Evolutionary conservation across 2,329 filamentous ascomycete genomes (phyloP), one percentile per base, ranked within the genome.

Genomic region (Orbilia brochopaga): DNA sequence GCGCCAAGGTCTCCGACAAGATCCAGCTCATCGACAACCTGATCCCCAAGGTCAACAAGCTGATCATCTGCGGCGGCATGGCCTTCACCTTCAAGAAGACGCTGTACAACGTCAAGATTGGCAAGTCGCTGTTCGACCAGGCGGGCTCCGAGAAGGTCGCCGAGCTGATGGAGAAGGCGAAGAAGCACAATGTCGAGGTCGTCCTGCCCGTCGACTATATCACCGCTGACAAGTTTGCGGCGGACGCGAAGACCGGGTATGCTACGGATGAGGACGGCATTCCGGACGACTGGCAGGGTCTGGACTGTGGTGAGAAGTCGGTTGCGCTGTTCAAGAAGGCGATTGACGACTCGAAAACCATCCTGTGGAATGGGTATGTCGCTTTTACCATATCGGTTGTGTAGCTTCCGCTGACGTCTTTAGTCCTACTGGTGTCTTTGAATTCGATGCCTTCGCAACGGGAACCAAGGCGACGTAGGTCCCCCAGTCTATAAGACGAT

Each of bases 71-170:
- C 81, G 94, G 94, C 79, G 94, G 87, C 78, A 99, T 99, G 94
- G 92, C 94, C 74, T 99, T 97, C 84, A 99, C 94, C 78, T 99
- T 99, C 87, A 97, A 97, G 87, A 99, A 99, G 87, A 93, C 91
- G n/a, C 86, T 97, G 65, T 87, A 97, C 82, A 85, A 86, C 79
- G 88, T 97, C 78, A 86, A 88, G 81, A 99, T 99, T 76, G 94
- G 94, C 73, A 88, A 88, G 83, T 94, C 84, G 58, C 86, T 99
- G 78, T 99, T 96, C 80, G 94, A 99, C 78, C 91, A 97, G 84
- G 89, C 89, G 58, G 94, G 94, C 77, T 86, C 89, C 84, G 91
- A 97, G 87, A 97, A 90, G 46, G 93, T 97, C 69, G 87, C 85
- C 74, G 84, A 90, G 77, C 86, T 99, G 75, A 85, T 96, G 74